Percentiles rank a stretch among this genome's conserved stretches.
Conservation (phyloP, 2,329 filamentous ascomycete genomes). For the Fragosphaeria purpurea region DNA sequence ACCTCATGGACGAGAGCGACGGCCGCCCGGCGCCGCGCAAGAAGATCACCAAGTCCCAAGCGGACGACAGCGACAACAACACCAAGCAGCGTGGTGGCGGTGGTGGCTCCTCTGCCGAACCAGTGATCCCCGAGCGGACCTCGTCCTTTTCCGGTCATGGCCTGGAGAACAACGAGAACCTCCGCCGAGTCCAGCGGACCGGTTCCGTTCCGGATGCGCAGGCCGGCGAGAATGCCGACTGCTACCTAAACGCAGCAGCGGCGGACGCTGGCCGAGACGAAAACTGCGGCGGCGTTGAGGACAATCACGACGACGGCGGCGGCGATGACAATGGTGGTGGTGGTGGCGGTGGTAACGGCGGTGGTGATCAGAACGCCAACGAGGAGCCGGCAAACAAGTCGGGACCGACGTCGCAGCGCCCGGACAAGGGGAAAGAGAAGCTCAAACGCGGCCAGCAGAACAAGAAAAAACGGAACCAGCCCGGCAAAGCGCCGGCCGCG, state of each 20-base stretch:
- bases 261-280: neutral
- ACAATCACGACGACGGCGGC: neutral
- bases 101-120: too few species aligned
- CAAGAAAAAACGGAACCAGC: neutral
- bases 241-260: neutral
- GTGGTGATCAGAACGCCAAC: too few species aligned
- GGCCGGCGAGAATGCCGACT: too few species aligned
- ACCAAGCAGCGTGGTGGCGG: neutral
- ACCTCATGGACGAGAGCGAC: neutral
- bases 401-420: too few species aligned
- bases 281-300: neutral
- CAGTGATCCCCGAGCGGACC: too few species aligned
- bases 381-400: neutral
- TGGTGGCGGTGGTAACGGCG: too few species aligned
- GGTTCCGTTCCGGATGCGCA: too few species aligned
- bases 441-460: neutral
- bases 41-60: neutral
- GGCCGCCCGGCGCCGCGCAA: too few species aligned
- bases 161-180: too few species aligned
- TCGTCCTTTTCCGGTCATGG: too few species aligned
- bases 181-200: too few species aligned
- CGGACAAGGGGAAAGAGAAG: neutral
- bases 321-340: neutral
- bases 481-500: neutral
- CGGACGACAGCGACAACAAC: neutral